A percentile compares a stretch with the other conserved stretches of the same genome.
These are phyloP conservation scores for Colletotrichum coccodes DNA, from an alignment of 2,329 filamentous ascomycete species.

Conservation along the genomic window DNA sequence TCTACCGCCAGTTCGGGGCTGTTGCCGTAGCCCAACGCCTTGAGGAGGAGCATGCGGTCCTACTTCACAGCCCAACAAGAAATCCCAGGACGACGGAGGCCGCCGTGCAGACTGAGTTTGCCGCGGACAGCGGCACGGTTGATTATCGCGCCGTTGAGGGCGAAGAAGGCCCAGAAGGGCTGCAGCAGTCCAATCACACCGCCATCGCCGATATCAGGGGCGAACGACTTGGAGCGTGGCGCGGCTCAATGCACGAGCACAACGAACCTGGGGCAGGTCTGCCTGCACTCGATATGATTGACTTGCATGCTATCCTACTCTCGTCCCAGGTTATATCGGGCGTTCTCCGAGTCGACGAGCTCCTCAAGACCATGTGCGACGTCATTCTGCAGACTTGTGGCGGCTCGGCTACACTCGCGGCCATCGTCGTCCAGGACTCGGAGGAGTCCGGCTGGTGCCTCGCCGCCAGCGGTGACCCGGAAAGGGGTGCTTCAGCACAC, in stretches of 20 bases:
- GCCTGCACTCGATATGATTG: slow-evolving; percentile 84
- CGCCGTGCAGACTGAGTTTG: slow-evolving; percentile 77
- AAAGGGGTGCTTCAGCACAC: slow-evolving; percentile 74
- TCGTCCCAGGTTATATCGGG: slow-evolving; percentile 85
- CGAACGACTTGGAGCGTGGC: slow-evolving; percentile 71
- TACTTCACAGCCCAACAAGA: slow-evolving; percentile 71
- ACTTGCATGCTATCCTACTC: slow-evolving; percentile 80
- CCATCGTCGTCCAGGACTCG: slow-evolving; percentile 78
- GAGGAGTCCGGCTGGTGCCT: slow-evolving; percentile 74
- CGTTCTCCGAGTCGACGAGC: slow-evolving; percentile 78
- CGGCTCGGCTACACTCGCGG: slow-evolving; percentile 74
- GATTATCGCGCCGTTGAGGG: slow-evolving; percentile 61
- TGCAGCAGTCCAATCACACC: slow-evolving; percentile 53
- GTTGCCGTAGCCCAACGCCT: slow-evolving; percentile 75
- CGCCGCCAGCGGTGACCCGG: slow-evolving; percentile 78
- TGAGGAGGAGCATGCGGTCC: slow-evolving; percentile 72
- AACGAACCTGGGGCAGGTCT: slow-evolving; percentile 70
- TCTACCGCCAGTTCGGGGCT: slow-evolving; percentile 77
- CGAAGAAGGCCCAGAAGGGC: slow-evolving; percentile 52
- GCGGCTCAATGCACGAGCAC: slow-evolving; percentile 65
- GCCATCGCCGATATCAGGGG: slow-evolving; percentile 62
- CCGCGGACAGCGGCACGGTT: slow-evolving; percentile 62
- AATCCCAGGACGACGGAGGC: slow-evolving; percentile 70
- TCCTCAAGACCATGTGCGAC: slow-evolving; percentile 83
- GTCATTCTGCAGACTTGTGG: slow-evolving; percentile 84